These are phyloP conservation scores for Aspergillus sp. DNA, from an alignment of 2,329 filamentous ascomycete species.

Conservation along the genomic window DNA sequence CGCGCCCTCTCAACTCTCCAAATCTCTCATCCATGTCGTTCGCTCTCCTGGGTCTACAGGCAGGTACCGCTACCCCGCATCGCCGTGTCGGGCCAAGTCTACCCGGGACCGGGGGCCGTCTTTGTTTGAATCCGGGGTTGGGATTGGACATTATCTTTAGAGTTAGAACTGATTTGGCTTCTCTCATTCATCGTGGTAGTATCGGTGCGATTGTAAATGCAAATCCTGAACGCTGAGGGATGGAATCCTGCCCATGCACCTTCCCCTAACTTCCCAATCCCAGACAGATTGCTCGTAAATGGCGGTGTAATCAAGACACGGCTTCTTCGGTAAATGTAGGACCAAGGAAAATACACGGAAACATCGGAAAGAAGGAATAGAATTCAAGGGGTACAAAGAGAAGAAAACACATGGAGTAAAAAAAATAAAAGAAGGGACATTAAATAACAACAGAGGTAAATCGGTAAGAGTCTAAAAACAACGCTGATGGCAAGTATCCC, in stretches of 20 bases:
- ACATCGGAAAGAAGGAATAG: neutral
- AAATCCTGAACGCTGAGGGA: neutral
- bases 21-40: neutral
- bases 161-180: neutral
- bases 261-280: neutral
- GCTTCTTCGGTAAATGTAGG: neutral
- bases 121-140: neutral
- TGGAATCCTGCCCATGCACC: neutral
- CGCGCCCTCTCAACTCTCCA: neutral
- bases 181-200: slow-evolving; percentile 3
- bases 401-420: neutral
- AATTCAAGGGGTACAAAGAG: neutral
- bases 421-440: neutral
- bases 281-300: neutral
- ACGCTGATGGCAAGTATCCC: slow-evolving; percentile 7
- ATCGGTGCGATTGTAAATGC: neutral
- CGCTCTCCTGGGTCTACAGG: neutral
- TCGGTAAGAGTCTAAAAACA: slow-evolving; percentile 3
- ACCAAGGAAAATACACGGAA: neutral
- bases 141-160: neutral
- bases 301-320: neutral
- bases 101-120: neutral
- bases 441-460: neutral
- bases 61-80: slow-evolving; percentile 3
- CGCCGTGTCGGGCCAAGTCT: neutral